Evolutionary conservation across 2,329 filamentous ascomycete species (phyloP).

Genomic region (Aspergillus novofumigatus): DNA sequence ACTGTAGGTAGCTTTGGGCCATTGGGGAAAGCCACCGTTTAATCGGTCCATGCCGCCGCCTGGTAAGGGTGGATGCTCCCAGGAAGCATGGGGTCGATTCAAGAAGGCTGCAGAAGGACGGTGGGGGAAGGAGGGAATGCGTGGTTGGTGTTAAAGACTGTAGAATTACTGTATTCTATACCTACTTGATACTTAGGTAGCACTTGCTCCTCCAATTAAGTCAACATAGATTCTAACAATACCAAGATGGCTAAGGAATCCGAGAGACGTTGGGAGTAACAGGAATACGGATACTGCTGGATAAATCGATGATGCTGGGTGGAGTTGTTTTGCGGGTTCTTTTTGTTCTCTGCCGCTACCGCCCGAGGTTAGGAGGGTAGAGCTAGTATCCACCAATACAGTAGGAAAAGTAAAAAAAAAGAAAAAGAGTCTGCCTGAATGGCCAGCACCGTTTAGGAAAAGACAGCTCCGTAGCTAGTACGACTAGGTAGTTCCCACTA

Average conservation of each 20-base stretch:
- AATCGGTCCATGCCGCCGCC: constrained; percentile 17
- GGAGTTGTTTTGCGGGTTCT: neutral
- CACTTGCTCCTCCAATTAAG: neutral
- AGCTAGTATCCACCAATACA: neutral
- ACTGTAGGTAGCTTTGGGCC: neutral
- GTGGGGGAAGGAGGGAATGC: constrained; percentile 5
- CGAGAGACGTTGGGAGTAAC: neutral
- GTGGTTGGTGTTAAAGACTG: neutral
- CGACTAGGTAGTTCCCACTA: neutral
- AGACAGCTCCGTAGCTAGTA: neutral
- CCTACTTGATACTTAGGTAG: neutral
- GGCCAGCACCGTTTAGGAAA: neutral
- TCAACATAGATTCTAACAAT: neutral
- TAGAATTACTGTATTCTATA: neutral
- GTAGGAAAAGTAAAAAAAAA: neutral
- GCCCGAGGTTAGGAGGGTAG: neutral
- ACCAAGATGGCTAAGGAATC: neutral
- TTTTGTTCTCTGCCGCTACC: neutral
- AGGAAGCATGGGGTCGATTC: constrained; percentile 9
- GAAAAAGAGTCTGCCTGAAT: neutral
- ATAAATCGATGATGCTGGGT: neutral
- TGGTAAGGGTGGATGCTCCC: constrained; percentile 14
- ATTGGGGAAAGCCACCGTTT: constrained; percentile 10
- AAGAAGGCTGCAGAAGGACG: constrained; percentile 6
- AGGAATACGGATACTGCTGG: neutral